Percentiles rank a stretch among this genome's conserved stretches.
These are phyloP conservation scores for Leishmania amazonensis DNA, from an alignment of 208 protist species.

Conservation along the genomic window DNA sequence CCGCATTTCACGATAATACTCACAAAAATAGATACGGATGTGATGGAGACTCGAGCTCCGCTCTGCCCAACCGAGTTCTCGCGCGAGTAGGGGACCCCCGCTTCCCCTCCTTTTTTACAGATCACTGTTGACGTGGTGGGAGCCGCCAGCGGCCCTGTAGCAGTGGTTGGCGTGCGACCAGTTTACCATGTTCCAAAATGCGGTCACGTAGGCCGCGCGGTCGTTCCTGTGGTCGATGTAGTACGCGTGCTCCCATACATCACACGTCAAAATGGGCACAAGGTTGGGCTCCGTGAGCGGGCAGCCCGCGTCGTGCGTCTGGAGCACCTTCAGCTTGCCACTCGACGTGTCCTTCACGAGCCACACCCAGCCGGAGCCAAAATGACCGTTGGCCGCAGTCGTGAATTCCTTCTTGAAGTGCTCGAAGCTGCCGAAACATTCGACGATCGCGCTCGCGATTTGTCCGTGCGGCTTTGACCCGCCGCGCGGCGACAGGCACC, in stretches of 20 bases:
- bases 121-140: slow-evolving; percentile 23
- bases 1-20: neutral
- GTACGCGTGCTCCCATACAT: slow-evolving; percentile 97
- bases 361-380: slow-evolving; percentile 96
- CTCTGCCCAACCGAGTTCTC: neutral
- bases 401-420: slow-evolving; percentile 95
- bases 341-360: slow-evolving; percentile 88
- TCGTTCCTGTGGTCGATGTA: slow-evolving; percentile 96
- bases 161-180: slow-evolving; percentile 19
- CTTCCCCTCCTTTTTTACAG: slow-evolving; percentile 13
- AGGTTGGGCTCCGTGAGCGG: slow-evolving; percentile 73
- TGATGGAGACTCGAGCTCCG: neutral
- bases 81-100: neutral
- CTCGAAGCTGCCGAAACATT: slow-evolving; percentile 82
- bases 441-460: slow-evolving; percentile 74
- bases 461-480: slow-evolving; percentile 61
- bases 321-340: slow-evolving; percentile 83
- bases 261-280: slow-evolving; percentile 87
- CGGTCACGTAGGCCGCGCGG: slow-evolving; percentile 88
- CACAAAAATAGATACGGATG: neutral
- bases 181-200: slow-evolving; percentile 88
- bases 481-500: slow-evolving; percentile 70
- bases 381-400: slow-evolving; percentile 82
- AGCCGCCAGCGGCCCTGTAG: slow-evolving; percentile 15
- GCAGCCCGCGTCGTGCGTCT: slow-evolving; percentile 82